A percentile compares a stretch with the other conserved stretches of the same genome.
Conservation (phyloP, 2,329 filamentous ascomycete species). For the Botrytis porri region DNA sequence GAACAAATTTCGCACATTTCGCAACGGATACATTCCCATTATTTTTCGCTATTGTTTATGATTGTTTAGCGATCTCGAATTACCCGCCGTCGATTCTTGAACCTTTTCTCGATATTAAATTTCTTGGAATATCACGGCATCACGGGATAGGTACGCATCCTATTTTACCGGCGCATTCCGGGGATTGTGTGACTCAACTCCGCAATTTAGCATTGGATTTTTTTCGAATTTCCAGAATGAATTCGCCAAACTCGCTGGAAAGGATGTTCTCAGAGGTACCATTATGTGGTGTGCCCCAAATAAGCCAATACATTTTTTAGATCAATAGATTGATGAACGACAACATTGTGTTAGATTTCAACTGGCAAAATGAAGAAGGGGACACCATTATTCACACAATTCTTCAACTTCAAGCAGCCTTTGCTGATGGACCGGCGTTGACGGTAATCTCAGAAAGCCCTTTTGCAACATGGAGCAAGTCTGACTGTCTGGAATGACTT, state of each 20-base stretch:
- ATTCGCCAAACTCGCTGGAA: accelerated
- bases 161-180: not conserved
- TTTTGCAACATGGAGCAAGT: too few species aligned
- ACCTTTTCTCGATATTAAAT: not conserved
- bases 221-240: too few species aligned
- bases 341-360: not conserved
- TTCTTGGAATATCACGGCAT: not conserved
- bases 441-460: too few species aligned
- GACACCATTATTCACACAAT: not conserved
- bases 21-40: not conserved
- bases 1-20: not conserved
- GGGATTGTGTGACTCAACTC: not conserved
- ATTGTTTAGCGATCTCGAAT: accelerated
- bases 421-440: too few species aligned
- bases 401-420: too few species aligned
- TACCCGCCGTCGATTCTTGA: not conserved
- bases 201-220: accelerated
- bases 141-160: not conserved
- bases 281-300: too few species aligned
- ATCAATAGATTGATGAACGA: too few species aligned
- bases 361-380: not conserved
- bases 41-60: not conserved
- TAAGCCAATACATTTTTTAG: too few species aligned
- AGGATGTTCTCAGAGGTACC: not conserved
- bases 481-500: too few species aligned